Evolutionary conservation across 306 rosid species (phyloP).

Genomic region (Canavalia gladiata): DNA sequence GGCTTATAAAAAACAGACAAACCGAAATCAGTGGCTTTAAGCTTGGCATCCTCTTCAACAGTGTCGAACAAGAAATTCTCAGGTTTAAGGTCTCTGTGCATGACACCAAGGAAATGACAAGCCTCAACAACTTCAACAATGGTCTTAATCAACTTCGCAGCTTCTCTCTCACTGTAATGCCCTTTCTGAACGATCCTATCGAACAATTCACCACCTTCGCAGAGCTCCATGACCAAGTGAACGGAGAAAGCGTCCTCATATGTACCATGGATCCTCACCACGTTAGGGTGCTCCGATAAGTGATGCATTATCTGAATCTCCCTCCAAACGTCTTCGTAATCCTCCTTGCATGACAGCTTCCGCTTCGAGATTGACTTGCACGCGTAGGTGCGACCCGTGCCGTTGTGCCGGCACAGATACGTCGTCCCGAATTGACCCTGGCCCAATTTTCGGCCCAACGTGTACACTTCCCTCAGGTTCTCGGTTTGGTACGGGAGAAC

Average conservation of each 20-base stretch:
- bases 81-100: conserved; percentile 69
- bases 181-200: conserved; percentile 65
- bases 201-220: conserved; percentile 67
- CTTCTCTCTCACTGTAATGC: conserved; percentile 64
- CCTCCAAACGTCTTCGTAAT: conserved; percentile 66
- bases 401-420: conserved; percentile 57
- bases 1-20: conserved; percentile 65
- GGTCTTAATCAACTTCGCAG: conserved; percentile 57
- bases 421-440: conserved; percentile 71
- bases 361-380: conserved; percentile 68
- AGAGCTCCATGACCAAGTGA: conserved; percentile 68
- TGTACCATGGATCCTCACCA: conserved; percentile 62
- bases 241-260: conserved; percentile 57
- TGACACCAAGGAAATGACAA: conserved; percentile 69
- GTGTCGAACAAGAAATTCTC: conserved; percentile 67
- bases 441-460: conserved; percentile 58
- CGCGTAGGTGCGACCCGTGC: conserved; percentile 56
- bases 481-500: conserved; percentile 59
- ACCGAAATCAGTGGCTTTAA: conserved; percentile 67
- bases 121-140: conserved; percentile 64
- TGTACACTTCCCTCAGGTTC: conserved; percentile 54
- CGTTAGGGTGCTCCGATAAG: conserved; percentile 57
- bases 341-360: conserved; percentile 58
- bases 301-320: conserved; percentile 79
- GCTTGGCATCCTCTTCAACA: conserved; percentile 64